These are phyloP conservation scores for Gymnopilus dilepis DNA, from an alignment of 768 basidiomycete species.

Conservation along the genomic window DNA sequence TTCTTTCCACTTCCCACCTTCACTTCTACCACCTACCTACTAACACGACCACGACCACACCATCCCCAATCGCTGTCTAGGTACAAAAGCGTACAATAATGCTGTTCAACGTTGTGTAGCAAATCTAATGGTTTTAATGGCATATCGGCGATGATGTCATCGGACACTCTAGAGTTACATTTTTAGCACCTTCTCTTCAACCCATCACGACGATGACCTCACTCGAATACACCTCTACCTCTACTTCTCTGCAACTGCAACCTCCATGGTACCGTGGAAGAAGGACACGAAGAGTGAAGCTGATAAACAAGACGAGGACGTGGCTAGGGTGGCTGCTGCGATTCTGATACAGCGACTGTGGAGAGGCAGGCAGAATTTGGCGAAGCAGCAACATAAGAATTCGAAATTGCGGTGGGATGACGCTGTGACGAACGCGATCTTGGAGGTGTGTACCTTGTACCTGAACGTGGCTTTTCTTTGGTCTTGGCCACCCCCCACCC, in stretches of 20 bases:
- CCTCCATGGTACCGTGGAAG: slow-evolving; percentile 9
- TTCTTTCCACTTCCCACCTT: slow-evolving; percentile 3
- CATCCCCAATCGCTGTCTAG: slow-evolving; percentile 9
- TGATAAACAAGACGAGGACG: slow-evolving; percentile 19
- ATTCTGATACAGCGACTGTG: slow-evolving; percentile 45
- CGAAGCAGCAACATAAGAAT: slow-evolving; percentile 34
- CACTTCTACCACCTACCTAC: too few species aligned
- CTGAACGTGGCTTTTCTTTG: background rate
- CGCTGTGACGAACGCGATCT: slow-evolving; percentile 39
- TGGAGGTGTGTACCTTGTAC: slow-evolving; percentile 36
- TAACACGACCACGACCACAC: slow-evolving; percentile 20
- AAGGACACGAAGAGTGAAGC: slow-evolving; percentile 3
- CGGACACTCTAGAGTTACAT: background rate
- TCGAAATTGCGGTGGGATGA: slow-evolving; percentile 43
- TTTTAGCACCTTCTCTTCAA: slow-evolving; percentile 1
- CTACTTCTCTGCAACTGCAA: too few species aligned
- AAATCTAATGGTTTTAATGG: slow-evolving; percentile 42
- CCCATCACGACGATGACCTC: slow-evolving; percentile 1
- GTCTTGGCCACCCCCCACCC: background rate
- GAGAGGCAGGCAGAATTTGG: slow-evolving; percentile 35
- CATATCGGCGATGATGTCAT: slow-evolving; percentile 41
- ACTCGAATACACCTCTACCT: background rate
- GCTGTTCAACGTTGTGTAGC: slow-evolving; percentile 38
- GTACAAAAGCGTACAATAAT: slow-evolving; percentile 41
- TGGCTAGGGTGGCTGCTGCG: slow-evolving; percentile 36